A percentile compares a stretch with the other conserved stretches of the same genome.
phyloP scores from a whole-genome alignment of 208 protist genomes.

The Sergeia podlipaevii region DNA sequence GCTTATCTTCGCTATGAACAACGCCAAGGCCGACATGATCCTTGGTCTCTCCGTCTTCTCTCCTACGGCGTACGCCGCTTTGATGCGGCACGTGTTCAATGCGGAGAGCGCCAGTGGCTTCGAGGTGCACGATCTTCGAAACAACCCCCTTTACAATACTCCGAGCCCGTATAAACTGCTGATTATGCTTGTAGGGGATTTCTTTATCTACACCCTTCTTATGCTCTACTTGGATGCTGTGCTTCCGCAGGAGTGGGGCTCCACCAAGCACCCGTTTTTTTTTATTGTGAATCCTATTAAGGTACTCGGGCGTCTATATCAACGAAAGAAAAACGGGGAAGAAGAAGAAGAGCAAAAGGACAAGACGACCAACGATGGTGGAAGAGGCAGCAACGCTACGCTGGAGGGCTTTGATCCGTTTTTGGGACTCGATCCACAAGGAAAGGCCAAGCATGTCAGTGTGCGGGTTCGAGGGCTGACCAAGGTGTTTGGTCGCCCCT shows the following conservation, averaged over 20 bases:
- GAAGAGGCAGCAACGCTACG: too few species aligned
- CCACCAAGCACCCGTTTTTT: constrained; percentile 27
- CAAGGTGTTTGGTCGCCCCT: constrained; percentile 2
- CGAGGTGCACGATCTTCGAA: constrained; percentile 10
- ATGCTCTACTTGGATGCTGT: constrained; percentile 47
- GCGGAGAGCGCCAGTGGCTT: constrained; percentile 39
- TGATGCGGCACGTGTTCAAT: constrained; percentile 22
- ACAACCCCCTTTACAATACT: constrained; percentile 12
- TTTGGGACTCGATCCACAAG: neutral
- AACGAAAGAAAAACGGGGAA: neutral
- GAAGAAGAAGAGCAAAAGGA: neutral
- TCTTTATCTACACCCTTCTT: constrained; percentile 42
- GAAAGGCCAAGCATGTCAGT: neutral
- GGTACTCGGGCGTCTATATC: neutral
- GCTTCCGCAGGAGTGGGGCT: constrained; percentile 30
- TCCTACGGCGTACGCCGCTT: constrained; percentile 32
- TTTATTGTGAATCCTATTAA: constrained; percentile 12
- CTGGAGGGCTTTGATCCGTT: constrained; percentile 15
- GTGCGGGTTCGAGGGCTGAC: neutral
- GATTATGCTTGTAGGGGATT: constrained; percentile 26
- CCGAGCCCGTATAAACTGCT: constrained; percentile 19
- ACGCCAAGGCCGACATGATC: constrained; percentile 5
- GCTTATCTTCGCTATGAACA: constrained; percentile 27
- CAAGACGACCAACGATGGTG: neutral
- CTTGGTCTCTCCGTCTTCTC: constrained; percentile 44